phyloP scores from a whole-genome alignment of 2,329 filamentous ascomycete genomes.

The Trichoderma atrobrunneum region DNA sequence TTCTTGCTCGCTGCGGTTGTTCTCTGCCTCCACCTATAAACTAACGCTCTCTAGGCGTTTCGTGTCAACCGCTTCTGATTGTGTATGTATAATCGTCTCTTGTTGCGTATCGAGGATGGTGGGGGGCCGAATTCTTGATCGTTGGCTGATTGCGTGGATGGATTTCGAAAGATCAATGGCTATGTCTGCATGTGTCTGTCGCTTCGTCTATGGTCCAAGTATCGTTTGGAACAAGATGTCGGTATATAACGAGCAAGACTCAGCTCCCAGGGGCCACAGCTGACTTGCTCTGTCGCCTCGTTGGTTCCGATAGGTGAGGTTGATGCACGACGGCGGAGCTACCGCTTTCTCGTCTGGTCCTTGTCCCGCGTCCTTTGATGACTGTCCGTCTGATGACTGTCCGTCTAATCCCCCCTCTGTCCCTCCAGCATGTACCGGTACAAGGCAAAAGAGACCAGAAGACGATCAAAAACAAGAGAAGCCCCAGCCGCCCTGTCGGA shows the following conservation, averaged over 20 bases:
- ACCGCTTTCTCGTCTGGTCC: background rate
- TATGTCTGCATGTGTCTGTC: background rate
- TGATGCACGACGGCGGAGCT: constrained; percentile 5
- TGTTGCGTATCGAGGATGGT: background rate
- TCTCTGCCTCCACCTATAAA: background rate
- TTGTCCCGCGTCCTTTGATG: background rate
- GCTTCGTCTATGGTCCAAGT: background rate
- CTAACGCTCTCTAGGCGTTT: background rate
- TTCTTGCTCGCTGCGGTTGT: background rate
- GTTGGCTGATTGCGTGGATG: background rate
- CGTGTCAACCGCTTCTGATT: background rate
- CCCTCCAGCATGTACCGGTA: background rate
- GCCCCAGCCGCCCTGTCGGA: constrained; percentile 8
- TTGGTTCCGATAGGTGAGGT: constrained; percentile 7
- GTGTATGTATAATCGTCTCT: background rate
- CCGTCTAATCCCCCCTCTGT: background rate
- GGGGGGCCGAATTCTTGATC: background rate
- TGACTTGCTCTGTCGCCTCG: constrained; percentile 9
- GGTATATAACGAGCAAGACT: constrained; percentile 9
- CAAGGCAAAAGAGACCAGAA: background rate
- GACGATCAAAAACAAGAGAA: background rate
- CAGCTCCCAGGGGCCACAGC: constrained; percentile 8
- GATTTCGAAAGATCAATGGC: background rate
- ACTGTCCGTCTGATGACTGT: background rate
- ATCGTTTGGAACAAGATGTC: background rate